A percentile compares a stretch with the other conserved stretches of the same genome.
Conservation (phyloP, 306 rosid species). For the Dalbergia cultrata region DNA sequence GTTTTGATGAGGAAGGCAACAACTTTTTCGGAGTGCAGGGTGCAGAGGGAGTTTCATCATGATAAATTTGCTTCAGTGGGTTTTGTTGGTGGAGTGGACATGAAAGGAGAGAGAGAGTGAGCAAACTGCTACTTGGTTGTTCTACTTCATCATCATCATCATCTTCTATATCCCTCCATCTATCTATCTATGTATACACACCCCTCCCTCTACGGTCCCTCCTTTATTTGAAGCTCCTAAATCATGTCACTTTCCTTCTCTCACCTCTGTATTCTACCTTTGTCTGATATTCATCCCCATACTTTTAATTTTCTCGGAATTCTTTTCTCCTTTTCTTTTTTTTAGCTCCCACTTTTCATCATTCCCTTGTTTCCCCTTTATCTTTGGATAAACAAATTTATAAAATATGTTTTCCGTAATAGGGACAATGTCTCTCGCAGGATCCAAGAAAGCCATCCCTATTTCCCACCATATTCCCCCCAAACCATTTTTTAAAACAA, state of each 20-base stretch:
- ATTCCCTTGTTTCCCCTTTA: conserved; percentile 93
- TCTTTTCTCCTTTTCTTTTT: conserved; percentile 67
- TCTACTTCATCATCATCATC: conserved; percentile 37
- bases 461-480: conserved; percentile 79
- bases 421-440: conserved; percentile 80
- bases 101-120: conserved; percentile 44
- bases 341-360: conserved; percentile 88
- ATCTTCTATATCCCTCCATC: conserved; percentile 39
- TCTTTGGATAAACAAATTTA: conserved; percentile 68
- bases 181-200: conserved; percentile 13
- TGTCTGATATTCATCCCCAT: conserved; percentile 72
- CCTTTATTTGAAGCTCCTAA: conserved; percentile 45
- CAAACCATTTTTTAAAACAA: conserved; percentile 45
- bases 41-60: conserved; percentile 89
- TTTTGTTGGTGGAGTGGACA: conserved; percentile 74
- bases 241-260: conserved; percentile 39
- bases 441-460: conserved; percentile 87
- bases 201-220: conserved; percentile 13
- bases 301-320: conserved; percentile 76
- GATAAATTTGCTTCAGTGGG: conserved; percentile 80
- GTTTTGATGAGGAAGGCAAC: conserved; percentile 71
- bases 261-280: conserved; percentile 64
- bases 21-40: conserved; percentile 92
- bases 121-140: conserved; percentile 33
- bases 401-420: conserved; percentile 50